phyloP scores from a whole-genome alignment of 257 asterid species.

The Henckelia pumila region DNA sequence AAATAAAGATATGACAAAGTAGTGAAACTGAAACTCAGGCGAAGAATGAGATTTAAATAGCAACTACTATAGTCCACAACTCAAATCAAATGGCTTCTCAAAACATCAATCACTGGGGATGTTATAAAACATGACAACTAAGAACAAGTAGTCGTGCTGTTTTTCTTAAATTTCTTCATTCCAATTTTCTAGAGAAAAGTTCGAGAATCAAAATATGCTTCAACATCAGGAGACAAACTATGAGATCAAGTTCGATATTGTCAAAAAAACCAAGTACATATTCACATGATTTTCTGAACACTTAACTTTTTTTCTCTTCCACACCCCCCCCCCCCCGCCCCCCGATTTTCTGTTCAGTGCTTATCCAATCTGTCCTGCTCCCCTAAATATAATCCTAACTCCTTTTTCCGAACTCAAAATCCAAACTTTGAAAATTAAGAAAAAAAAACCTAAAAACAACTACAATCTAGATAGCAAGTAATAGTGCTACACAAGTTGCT shows the following conservation, averaged over 20 bases:
- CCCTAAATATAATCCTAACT: background rate
- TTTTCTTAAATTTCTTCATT: background rate
- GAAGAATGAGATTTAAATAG: background rate
- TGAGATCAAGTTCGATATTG: background rate
- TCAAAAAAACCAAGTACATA: background rate
- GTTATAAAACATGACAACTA: background rate
- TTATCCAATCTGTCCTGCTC: background rate
- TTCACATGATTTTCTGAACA: background rate
- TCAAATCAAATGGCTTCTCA: background rate
- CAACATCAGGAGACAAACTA: background rate
- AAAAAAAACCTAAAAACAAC: background rate
- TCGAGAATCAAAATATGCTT: background rate
- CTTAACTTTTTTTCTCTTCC: too few species aligned
- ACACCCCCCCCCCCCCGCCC: too few species aligned
- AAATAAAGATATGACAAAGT: too few species aligned
- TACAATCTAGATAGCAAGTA: background rate
- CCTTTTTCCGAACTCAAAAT: background rate
- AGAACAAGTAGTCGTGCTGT: background rate
- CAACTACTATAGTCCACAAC: conserved; percentile 9
- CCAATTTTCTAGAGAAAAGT: conserved; percentile 9
- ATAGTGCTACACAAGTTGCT: background rate
- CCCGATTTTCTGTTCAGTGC: background rate
- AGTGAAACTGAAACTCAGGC: conserved; percentile 7
- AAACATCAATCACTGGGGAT: background rate
- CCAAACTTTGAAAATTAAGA: background rate